Conservation (phyloP, 139 green algal species). For the Penium margaritaceum region DNA sequence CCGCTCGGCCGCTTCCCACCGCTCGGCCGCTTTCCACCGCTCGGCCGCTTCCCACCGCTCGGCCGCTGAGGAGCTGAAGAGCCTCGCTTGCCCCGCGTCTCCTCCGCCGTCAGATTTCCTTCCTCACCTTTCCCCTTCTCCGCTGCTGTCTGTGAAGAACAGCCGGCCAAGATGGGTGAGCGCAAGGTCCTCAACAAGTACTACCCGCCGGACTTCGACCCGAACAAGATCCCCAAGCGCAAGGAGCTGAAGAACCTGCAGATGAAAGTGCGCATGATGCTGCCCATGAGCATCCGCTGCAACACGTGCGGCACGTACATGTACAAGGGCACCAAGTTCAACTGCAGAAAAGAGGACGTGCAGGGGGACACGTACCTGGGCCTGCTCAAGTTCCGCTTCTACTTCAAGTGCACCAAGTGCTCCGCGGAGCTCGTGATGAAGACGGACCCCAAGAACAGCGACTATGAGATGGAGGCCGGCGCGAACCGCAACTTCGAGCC, state of each 20-base stretch:
- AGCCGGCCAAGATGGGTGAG: slow-evolving; percentile 59
- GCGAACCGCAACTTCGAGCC: slow-evolving; percentile 90
- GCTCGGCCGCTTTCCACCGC: too few species aligned
- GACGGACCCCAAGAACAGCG: slow-evolving; percentile 87
- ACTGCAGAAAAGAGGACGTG: slow-evolving; percentile 89
- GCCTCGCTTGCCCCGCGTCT: too few species aligned
- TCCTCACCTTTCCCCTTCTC: too few species aligned
- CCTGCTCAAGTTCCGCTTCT: slow-evolving; percentile 88
- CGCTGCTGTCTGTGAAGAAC: too few species aligned
- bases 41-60: too few species aligned
- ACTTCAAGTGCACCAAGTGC: slow-evolving; percentile 86
- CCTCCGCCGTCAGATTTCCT: too few species aligned
- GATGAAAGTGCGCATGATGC: slow-evolving; percentile 83
- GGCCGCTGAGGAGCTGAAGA: too few species aligned
- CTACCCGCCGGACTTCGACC: slow-evolving; percentile 58
- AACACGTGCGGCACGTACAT: slow-evolving; percentile 94
- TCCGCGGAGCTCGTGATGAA: slow-evolving; percentile 90
- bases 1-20: too few species aligned
- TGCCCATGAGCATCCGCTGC: slow-evolving; percentile 91
- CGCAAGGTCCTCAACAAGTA: slow-evolving; percentile 74
- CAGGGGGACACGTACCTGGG: slow-evolving; percentile 85
- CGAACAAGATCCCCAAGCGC: slow-evolving; percentile 65
- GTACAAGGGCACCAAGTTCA: slow-evolving; percentile 99
- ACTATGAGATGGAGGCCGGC: slow-evolving; percentile 89
- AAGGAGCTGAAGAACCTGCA: slow-evolving; percentile 47